Percentiles rank a stretch among this genome's conserved stretches.
phyloP scores from a whole-genome alignment of 345 rosid genomes.

The Populus nigra region DNA sequence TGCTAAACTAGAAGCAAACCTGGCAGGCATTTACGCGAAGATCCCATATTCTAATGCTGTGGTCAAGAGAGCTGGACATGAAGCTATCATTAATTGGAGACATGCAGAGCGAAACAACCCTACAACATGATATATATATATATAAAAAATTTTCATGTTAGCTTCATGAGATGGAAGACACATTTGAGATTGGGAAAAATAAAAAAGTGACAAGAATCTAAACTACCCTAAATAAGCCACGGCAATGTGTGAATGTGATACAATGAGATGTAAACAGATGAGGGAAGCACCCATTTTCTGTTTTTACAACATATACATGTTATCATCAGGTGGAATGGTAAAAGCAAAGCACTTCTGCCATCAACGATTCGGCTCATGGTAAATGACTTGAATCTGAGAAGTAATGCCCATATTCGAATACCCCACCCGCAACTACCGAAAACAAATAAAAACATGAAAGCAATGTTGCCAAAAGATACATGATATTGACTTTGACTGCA shows the following conservation, averaged over 20 bases:
- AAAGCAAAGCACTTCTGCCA: neutral
- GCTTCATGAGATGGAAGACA: neutral
- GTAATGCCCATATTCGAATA: neutral
- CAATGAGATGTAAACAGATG: neutral
- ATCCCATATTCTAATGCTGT: constrained; percentile 94
- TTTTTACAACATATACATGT: neutral
- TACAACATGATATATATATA: constrained; percentile 29
- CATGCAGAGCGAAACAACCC: constrained; percentile 97
- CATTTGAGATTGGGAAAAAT: neutral
- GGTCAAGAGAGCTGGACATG: constrained; percentile 98
- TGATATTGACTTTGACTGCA: neutral
- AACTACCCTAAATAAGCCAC: neutral
- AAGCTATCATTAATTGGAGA: constrained; percentile 95
- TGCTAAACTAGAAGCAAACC: constrained; percentile 48
- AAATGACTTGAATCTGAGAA: neutral
- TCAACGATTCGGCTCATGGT: neutral
- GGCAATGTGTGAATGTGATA: neutral
- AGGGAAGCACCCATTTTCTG: neutral
- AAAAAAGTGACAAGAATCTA: neutral
- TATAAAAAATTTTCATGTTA: constrained; percentile 9
- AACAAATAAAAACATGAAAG: neutral
- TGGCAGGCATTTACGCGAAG: constrained; percentile 99
- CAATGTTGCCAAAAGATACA: neutral
- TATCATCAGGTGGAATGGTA: no score
- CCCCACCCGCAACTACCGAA: neutral